phyloP scores from a whole-genome alignment of 805 yeast species.

The Candida dajiaensis region DNA sequence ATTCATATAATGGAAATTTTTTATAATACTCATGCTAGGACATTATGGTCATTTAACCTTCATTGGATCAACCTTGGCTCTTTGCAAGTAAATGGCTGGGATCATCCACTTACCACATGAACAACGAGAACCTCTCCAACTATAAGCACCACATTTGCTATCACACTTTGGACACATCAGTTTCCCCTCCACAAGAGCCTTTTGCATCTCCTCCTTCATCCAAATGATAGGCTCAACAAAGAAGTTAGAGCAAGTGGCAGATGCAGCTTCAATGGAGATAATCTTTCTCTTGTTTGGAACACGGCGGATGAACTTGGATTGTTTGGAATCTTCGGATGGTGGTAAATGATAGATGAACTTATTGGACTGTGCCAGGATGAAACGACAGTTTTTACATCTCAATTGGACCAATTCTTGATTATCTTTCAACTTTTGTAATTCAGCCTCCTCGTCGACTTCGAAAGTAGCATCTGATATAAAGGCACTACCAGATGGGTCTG shows the following conservation, averaged over 20 bases:
- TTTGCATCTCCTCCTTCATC: conserved; percentile 79
- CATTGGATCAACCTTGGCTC: conserved; percentile 70
- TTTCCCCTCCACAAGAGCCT: conserved; percentile 80
- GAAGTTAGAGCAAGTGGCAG: conserved; percentile 69
- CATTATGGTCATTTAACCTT: conserved; percentile 6
- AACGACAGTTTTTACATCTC: conserved; percentile 82
- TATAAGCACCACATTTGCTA: conserved; percentile 83
- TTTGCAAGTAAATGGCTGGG: conserved; percentile 80
- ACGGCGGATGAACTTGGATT: conserved; percentile 57
- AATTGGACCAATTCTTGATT: conserved; percentile 33
- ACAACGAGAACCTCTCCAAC: conserved; percentile 93
- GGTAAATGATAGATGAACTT: conserved; percentile 61
- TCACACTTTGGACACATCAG: conserved; percentile 79
- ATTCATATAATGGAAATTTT: too few relatives aligned
- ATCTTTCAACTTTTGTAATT: conserved; percentile 21
- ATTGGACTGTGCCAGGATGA: conserved; percentile 54
- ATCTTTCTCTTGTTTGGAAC: conserved; percentile 59
- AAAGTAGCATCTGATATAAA: conserved; percentile 26
- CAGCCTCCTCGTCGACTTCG: conserved; percentile 24
- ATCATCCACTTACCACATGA: conserved; percentile 95
- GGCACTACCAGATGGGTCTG: conserved; percentile 36
- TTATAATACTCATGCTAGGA: too few relatives aligned
- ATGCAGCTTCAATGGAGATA: conserved; percentile 50
- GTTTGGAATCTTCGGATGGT: conserved; percentile 60
- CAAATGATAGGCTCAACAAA: conserved; percentile 86